A percentile compares a stretch with the other conserved stretches of the same genome.
Evolutionary conservation across 306 rosid species (phyloP).

Genomic region (Vigna unguiculata): DNA sequence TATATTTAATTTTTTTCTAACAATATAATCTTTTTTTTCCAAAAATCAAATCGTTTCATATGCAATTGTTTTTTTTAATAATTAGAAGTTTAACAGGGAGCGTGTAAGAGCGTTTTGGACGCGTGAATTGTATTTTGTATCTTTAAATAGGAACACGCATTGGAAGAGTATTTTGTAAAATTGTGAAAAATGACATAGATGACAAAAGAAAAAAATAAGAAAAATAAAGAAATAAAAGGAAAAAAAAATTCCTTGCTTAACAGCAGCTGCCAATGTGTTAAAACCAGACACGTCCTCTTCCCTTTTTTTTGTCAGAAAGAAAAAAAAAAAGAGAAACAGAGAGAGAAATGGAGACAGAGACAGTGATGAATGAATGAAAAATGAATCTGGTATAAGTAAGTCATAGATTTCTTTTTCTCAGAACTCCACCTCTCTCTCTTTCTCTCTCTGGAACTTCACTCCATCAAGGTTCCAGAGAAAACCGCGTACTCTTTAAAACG

Average conservation of each 20-base stretch:
- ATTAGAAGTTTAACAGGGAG: neutral
- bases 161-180: too few species aligned
- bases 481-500: constrained; percentile 35
- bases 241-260: constrained; percentile 42
- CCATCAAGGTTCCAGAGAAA: constrained; percentile 15
- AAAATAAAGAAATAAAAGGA: neutral
- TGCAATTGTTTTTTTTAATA: neutral
- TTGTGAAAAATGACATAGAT: neutral
- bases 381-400: constrained; percentile 37
- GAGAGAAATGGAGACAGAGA: constrained; percentile 27
- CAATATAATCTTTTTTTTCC: neutral
- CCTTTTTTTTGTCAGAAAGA: neutral
- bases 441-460: constrained; percentile 37
- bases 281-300: constrained; percentile 33
- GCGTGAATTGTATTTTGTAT: neutral
- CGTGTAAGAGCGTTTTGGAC: neutral
- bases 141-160: too few species aligned
- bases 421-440: constrained; percentile 14
- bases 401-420: constrained; percentile 27
- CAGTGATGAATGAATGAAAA: constrained; percentile 38
- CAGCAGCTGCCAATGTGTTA: constrained; percentile 40
- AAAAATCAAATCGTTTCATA: neutral
- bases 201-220: constrained; percentile 19
- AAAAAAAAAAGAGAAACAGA: neutral
- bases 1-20: neutral